Evolutionary conservation across 139 green algal genomes (phyloP).

Genomic region (Chlamydomonas incerta): DNA sequence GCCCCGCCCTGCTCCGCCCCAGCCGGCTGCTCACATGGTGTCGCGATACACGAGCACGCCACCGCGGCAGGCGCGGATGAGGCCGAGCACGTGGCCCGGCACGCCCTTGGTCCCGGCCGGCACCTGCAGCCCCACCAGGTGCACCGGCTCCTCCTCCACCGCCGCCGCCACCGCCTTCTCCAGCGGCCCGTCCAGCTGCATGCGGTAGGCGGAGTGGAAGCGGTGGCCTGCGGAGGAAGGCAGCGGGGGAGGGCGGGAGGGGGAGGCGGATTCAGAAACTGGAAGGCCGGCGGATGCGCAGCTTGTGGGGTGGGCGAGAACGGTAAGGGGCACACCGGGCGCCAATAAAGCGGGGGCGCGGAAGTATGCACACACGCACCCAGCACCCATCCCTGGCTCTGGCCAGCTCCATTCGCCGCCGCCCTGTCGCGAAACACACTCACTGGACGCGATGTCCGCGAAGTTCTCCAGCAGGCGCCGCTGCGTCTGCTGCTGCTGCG

Average conservation of each 20-base stretch:
- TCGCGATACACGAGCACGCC: slow-evolving; percentile 55
- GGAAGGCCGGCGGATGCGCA: no score
- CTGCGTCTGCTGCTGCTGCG: slow-evolving; percentile 48
- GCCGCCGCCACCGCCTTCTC: slow-evolving; percentile 18
- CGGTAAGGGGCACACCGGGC: no score
- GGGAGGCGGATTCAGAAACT: not conserved
- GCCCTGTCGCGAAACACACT: not conserved
- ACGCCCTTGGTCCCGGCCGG: slow-evolving; percentile 27
- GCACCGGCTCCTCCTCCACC: slow-evolving; percentile 20
- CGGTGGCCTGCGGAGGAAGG: slow-evolving; percentile 12
- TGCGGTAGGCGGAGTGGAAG: slow-evolving; percentile 21
- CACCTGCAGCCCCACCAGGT: slow-evolving; percentile 48
- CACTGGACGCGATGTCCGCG: slow-evolving; percentile 34
- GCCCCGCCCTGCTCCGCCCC: not conserved
- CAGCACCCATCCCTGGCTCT: no score
- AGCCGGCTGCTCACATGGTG: not conserved
- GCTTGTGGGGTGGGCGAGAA: no score
- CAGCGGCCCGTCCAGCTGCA: slow-evolving; percentile 47
- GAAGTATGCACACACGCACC: no score
- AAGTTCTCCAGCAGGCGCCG: slow-evolving; percentile 53
- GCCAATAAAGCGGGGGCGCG: no score
- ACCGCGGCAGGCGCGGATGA: slow-evolving; percentile 44
- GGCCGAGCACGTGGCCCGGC: slow-evolving; percentile 26
- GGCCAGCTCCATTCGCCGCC: no score
- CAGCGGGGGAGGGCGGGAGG: not conserved